Evolutionary conservation across 2,329 filamentous ascomycete species (phyloP), one percentile per base, ranked within the genome.

Genomic region (Nemania sp.): DNA sequence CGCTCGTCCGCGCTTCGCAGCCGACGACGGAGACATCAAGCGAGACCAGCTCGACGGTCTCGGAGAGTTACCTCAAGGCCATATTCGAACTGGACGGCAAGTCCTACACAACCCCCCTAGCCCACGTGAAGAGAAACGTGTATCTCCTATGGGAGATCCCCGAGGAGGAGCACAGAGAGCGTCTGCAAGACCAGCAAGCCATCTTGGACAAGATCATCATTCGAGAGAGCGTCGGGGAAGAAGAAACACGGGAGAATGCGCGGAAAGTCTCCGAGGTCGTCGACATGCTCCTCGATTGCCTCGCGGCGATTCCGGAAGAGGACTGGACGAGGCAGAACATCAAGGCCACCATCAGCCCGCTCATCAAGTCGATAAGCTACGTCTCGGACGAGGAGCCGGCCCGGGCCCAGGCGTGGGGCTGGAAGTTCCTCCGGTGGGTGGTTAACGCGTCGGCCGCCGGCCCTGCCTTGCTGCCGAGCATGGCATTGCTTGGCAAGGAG

Each of bases 391-490:
- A 53, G 13, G 50, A 54, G 37, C n/a, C 39, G 32, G 15, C 56
- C 20, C 18, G 37, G 29, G 12, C 54, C 21, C 45, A 65, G 35
- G 18, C 34, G 32, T 71, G 68, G 67, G 72, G 72, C 7, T 72
- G 67, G 62, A 64, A 67, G 18, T 60, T 72, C 37, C 54, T 73
- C 42, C 67, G 72, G 25, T 74, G 72, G 72, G 58, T 71, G 18
- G 4, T 74, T 2, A 60, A 43, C 10, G 72, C 67, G 20, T 57
- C 56, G 35, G 35, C 53, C 29, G 57, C 66, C 3, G 72, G 72
- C 2, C 69, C 71, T 35, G 58, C 63, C 17, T 25, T 72, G 32
- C 50, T 68, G 15, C 59, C 59, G 5, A 67, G 58, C 53, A 67
- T 74, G 65, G 65, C 37, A 47, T 35, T 73, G 3, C 56, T 74